phyloP scores from a whole-genome alignment of 768 basidiomycete species.

The Hygrocybe coccinea region DNA sequence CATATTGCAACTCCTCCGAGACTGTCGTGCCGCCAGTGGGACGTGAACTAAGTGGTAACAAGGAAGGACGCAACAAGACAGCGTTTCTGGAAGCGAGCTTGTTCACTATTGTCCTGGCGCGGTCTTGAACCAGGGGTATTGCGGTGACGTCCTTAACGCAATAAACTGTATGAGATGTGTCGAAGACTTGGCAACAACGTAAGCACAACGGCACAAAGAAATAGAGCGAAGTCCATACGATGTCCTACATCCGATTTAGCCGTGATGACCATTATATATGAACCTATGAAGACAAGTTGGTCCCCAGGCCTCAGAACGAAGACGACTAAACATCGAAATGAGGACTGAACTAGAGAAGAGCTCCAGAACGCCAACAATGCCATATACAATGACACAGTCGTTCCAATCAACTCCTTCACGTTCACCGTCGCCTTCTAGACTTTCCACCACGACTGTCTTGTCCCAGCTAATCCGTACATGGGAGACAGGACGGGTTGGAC shows the following conservation, averaged over 20 bases:
- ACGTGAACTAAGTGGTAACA: slow-evolving; percentile 30
- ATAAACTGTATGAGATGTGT: slow-evolving; percentile 57
- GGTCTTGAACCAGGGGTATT: slow-evolving; percentile 65
- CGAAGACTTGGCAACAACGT: slow-evolving; percentile 50
- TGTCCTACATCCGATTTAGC: slow-evolving; percentile 58
- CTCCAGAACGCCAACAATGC: slow-evolving; percentile 69
- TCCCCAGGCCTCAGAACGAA: background rate
- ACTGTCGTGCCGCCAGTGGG: slow-evolving; percentile 8
- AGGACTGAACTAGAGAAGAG: slow-evolving; percentile 59
- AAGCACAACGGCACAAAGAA: background rate
- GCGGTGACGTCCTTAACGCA: slow-evolving; percentile 62
- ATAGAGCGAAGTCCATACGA: slow-evolving; percentile 41
- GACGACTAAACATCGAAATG: slow-evolving; percentile 8
- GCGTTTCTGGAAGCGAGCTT: slow-evolving; percentile 50
- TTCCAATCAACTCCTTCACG: slow-evolving; percentile 47
- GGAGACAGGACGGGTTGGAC: slow-evolving; percentile 25
- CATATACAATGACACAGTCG: slow-evolving; percentile 58
- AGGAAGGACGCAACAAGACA: slow-evolving; percentile 41
- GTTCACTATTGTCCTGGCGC: slow-evolving; percentile 51
- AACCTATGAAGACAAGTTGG: slow-evolving; percentile 42
- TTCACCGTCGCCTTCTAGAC: slow-evolving; percentile 36
- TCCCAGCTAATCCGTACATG: slow-evolving; percentile 54
- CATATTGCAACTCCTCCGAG: slow-evolving; percentile 4
- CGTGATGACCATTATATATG: slow-evolving; percentile 72
- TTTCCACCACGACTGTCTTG: slow-evolving; percentile 50